These are phyloP conservation scores for Bifiguratus adelaidae DNA, from an alignment of 192 early-diverging fungal species.

Conservation along the genomic window DNA sequence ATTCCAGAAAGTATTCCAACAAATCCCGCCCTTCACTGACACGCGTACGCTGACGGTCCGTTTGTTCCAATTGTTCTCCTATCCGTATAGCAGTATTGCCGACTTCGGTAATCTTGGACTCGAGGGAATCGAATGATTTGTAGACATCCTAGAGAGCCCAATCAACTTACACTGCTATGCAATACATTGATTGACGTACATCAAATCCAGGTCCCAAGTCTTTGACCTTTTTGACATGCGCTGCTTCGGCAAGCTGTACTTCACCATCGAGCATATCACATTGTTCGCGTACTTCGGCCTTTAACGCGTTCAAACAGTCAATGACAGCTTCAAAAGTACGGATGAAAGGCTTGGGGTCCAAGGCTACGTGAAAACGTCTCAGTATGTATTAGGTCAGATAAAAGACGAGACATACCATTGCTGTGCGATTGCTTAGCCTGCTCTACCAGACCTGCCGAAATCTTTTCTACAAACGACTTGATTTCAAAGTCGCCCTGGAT, in stretches of 20 bases:
- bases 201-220: slow-evolving; percentile 76
- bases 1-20: slow-evolving; percentile 88
- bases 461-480: slow-evolving; percentile 17
- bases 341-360: slow-evolving; percentile 90
- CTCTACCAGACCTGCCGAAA: slow-evolving; percentile 10
- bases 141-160: slow-evolving; percentile 63
- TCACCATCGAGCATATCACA: slow-evolving; percentile 80
- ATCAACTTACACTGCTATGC: not conserved
- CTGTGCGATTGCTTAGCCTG: slow-evolving; percentile 6
- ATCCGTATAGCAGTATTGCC: slow-evolving; percentile 95
- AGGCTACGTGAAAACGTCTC: slow-evolving; percentile 20
- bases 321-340: slow-evolving; percentile 79
- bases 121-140: slow-evolving; percentile 77
- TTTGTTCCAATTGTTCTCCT: slow-evolving; percentile 94
- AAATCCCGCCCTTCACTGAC: slow-evolving; percentile 85
- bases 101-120: slow-evolving; percentile 82
- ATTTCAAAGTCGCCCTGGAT: no score
- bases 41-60: slow-evolving; percentile 82
- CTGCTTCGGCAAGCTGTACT: slow-evolving; percentile 59
- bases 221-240: slow-evolving; percentile 64
- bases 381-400: not conserved
- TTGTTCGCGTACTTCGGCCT: slow-evolving; percentile 65
- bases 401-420: slow-evolving; percentile 3
- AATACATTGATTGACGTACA: slow-evolving; percentile 38
- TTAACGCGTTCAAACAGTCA: slow-evolving; percentile 71